These are phyloP conservation scores for Coemansia sp. DNA, from an alignment of 192 early-diverging fungal species.

Conservation along the genomic window DNA sequence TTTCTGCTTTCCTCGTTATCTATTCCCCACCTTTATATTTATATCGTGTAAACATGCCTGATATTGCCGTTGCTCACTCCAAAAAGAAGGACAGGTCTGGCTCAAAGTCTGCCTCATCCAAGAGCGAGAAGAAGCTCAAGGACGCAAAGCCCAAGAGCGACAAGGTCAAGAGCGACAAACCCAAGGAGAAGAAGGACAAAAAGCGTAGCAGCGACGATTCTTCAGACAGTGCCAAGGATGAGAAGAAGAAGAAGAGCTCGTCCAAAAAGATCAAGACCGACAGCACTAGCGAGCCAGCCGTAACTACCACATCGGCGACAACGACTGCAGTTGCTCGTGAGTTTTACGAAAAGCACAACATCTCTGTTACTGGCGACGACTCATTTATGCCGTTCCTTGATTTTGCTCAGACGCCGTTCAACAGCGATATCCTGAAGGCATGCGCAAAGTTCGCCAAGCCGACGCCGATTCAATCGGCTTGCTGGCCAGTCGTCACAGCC, in stretches of 20 bases:
- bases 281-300: not conserved
- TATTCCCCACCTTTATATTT: conserved; percentile 1
- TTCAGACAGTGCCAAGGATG: conserved; percentile 13
- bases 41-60: conserved; percentile 22
- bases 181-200: conserved; percentile 30
- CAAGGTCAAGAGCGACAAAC: conserved; percentile 18
- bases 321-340: conserved; percentile 37
- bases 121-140: conserved; percentile 42
- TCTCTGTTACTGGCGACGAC: conserved; percentile 63
- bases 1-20: not conserved
- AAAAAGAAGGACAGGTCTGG: conserved; percentile 19
- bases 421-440: conserved; percentile 64
- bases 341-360: conserved; percentile 67
- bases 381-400: conserved; percentile 68
- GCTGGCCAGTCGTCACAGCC: conserved; percentile 87
- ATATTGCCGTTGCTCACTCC: conserved; percentile 4
- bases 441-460: conserved; percentile 78
- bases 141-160: conserved; percentile 32
- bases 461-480: conserved; percentile 91
- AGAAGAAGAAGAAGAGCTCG: conserved; percentile 9
- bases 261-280: conserved; percentile 47
- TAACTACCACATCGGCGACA: conserved; percentile 11
- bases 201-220: conserved; percentile 38
- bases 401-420: conserved; percentile 76
- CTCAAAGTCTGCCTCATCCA: conserved; percentile 11